These are phyloP conservation scores for Pyricularia grisea DNA, from an alignment of 2,329 filamentous ascomycete species.

Conservation along the genomic window DNA sequence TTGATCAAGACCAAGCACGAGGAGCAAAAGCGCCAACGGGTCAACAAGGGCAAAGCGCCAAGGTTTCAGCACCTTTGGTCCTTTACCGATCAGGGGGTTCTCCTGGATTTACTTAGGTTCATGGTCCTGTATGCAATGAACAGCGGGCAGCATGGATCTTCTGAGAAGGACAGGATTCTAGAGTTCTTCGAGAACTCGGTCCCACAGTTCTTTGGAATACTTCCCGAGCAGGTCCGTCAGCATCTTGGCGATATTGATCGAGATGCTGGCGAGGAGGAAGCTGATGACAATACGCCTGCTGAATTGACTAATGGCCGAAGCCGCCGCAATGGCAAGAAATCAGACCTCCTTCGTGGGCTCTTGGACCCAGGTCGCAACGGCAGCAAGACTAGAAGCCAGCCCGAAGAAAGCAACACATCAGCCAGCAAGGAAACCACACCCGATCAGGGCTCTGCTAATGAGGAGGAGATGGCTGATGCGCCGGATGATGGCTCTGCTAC, in stretches of 20 bases:
- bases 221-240: conserved; percentile 59
- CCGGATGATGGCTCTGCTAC: conserved; percentile 39
- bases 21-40: conserved; percentile 69
- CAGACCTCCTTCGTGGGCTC: conserved; percentile 75
- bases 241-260: conserved; percentile 60
- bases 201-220: conserved; percentile 65
- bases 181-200: conserved; percentile 72
- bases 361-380: conserved; percentile 70
- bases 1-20: conserved; percentile 90
- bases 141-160: conserved; percentile 60
- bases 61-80: conserved; percentile 68
- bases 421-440: conserved; percentile 85
- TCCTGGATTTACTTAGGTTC: conserved; percentile 52
- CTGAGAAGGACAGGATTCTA: conserved; percentile 64
- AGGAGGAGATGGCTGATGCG: conserved; percentile 63
- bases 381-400: conserved; percentile 59
- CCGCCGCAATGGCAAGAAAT: conserved; percentile 66
- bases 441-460: conserved; percentile 65
- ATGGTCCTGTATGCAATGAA: conserved; percentile 57
- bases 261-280: conserved; percentile 66
- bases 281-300: conserved; percentile 62
- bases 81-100: conserved; percentile 62
- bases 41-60: conserved; percentile 49
- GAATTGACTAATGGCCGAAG: conserved; percentile 61
- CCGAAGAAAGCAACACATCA: conserved; percentile 69